A percentile compares a stretch with the other conserved stretches of the same genome.
Conservation (phyloP, 202 grass and related monocot genomes). For the Hordeum pubiflorum region DNA sequence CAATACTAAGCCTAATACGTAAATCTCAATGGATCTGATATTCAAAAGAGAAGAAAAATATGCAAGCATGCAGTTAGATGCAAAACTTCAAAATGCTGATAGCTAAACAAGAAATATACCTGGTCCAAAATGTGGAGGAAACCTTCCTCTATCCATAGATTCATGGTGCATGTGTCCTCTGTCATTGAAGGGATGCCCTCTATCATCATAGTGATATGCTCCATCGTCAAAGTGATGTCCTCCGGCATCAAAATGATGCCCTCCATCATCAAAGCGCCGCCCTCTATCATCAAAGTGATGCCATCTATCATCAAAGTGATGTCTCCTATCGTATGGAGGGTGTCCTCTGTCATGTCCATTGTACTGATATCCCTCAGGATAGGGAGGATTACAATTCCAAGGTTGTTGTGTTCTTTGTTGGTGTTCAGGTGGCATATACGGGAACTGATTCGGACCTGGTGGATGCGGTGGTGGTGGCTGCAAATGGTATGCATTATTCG, state of each 20-base stretch:
- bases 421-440: slow-evolving; percentile 57
- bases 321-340: slow-evolving; percentile 34
- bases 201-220: slow-evolving; percentile 44
- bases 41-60: neutral
- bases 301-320: slow-evolving; percentile 47
- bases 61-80: neutral
- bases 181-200: slow-evolving; percentile 39
- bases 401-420: slow-evolving; percentile 58
- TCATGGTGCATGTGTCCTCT: slow-evolving; percentile 59
- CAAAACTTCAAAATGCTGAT: neutral
- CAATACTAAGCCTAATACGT: neutral
- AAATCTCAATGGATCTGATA: neutral
- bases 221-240: slow-evolving; percentile 47
- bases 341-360: slow-evolving; percentile 40
- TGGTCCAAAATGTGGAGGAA: slow-evolving; percentile 43
- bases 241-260: slow-evolving; percentile 39
- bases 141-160: slow-evolving; percentile 38
- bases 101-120: slow-evolving; percentile 27
- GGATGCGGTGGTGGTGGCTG: slow-evolving; percentile 58
- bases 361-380: slow-evolving; percentile 52
- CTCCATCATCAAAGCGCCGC: slow-evolving; percentile 31
- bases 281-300: slow-evolving; percentile 46
- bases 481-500: slow-evolving; percentile 63
- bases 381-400: slow-evolving; percentile 46
- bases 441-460: slow-evolving; percentile 52